Conservation (phyloP, 371 early-diverging fungal species). For the Vairimorpha necatrix region DNA sequence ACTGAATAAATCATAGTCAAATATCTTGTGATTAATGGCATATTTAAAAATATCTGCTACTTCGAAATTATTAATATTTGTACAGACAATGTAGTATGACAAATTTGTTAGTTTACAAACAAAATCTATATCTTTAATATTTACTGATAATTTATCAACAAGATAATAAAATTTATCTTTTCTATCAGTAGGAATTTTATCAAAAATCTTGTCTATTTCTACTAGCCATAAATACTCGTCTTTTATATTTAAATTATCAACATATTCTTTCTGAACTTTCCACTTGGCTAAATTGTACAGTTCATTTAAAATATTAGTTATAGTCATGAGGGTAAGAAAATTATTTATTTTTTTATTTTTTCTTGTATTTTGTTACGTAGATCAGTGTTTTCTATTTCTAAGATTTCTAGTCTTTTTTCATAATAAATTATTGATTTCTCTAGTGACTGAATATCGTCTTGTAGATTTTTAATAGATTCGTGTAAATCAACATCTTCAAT, state of each 20-base stretch:
- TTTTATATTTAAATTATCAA: background rate
- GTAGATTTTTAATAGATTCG: background rate
- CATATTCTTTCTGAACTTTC: background rate
- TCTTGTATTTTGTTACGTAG: background rate
- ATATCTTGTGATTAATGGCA: background rate
- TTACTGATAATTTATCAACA: background rate
- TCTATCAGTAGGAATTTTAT: background rate
- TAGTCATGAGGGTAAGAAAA: background rate
- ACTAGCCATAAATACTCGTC: background rate
- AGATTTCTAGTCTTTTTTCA: background rate
- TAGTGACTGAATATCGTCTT: background rate
- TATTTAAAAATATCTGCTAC: background rate
- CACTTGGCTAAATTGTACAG: background rate
- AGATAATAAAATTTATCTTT: constrained; percentile 9
- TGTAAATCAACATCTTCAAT: background rate
- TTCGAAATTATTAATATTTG: background rate
- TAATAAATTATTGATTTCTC: background rate
- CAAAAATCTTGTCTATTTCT: background rate
- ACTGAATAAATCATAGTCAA: background rate
- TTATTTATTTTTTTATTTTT: background rate
- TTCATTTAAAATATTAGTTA: background rate
- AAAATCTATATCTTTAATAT: background rate
- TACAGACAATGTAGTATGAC: background rate
- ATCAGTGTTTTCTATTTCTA: background rate
- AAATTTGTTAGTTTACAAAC: background rate